These are phyloP conservation scores for Cenococcum geophilum DNA, from an alignment of 495 filamentous ascomycete species.

Conservation along the genomic window DNA sequence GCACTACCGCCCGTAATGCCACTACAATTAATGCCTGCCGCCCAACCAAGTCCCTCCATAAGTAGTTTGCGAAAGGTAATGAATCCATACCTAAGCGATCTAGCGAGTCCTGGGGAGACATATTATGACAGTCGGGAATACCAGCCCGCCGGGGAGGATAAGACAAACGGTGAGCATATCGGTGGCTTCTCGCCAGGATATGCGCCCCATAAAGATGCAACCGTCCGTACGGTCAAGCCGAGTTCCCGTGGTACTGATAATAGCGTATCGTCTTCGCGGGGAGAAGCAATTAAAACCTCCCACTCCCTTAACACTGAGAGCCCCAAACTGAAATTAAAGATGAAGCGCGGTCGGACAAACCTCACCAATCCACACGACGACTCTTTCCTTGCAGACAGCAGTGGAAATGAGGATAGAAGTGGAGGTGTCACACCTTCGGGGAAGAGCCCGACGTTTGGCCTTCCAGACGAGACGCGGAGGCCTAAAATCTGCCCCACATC, in stretches of 20 bases:
- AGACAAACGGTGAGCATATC: slow-evolving; percentile 27
- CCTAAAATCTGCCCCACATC: slow-evolving; percentile 21
- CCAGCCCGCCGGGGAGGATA: slow-evolving; percentile 27
- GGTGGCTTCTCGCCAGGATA: slow-evolving; percentile 60
- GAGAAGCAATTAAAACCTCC: slow-evolving; percentile 16
- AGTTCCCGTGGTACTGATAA: slow-evolving; percentile 22
- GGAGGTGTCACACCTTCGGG: slow-evolving; percentile 21
- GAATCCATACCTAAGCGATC: slow-evolving; percentile 66
- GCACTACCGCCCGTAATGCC: slow-evolving; percentile 47
- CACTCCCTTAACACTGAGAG: slow-evolving; percentile 19
- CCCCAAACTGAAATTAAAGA: slow-evolving; percentile 28
- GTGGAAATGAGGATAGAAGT: slow-evolving; percentile 43
- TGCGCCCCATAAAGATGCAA: slow-evolving; percentile 53
- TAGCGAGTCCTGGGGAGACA: slow-evolving; percentile 26
- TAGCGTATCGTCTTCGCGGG: slow-evolving; percentile 23
- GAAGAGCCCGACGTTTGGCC: slow-evolving; percentile 10
- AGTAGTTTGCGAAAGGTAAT: slow-evolving; percentile 85
- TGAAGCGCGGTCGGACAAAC: slow-evolving; percentile 23
- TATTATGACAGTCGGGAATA: slow-evolving; percentile 28
- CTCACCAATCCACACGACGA: slow-evolving; percentile 37
- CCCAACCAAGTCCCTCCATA: slow-evolving; percentile 60
- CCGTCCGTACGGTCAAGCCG: slow-evolving; percentile 48
- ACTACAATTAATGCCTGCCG: slow-evolving; percentile 33
- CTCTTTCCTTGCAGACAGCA: slow-evolving; percentile 48
- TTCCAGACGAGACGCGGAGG: slow-evolving; percentile 20